phyloP scores from a whole-genome alignment of 208 protist genomes.

The Novymonas esmeraldas region DNA sequence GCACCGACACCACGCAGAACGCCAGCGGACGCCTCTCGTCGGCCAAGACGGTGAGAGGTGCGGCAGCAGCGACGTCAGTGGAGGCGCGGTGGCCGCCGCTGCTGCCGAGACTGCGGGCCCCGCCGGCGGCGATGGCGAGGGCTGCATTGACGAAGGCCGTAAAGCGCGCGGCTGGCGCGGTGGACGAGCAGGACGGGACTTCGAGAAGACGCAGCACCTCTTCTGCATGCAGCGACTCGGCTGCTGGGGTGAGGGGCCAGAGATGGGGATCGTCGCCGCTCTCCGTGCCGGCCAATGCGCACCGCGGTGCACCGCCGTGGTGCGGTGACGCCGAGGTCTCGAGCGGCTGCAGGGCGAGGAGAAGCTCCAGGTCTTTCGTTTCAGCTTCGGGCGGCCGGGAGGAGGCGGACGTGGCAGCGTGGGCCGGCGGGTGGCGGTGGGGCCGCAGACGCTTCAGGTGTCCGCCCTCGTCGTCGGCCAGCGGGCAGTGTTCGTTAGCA shows the following conservation, averaged over 20 bases:
- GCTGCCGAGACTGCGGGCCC: too few species aligned
- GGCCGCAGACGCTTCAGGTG: slow-evolving; percentile 85
- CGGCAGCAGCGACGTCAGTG: background rate
- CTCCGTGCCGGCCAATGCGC: background rate
- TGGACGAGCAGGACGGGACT: background rate
- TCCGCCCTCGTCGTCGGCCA: slow-evolving; percentile 23
- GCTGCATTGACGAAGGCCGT: background rate
- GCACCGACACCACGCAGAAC: slow-evolving; percentile 46
- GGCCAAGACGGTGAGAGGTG: background rate
- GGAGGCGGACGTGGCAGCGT: background rate
- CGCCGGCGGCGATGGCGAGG: background rate
- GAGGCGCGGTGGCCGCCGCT: too few species aligned
- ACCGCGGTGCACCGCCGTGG: background rate
- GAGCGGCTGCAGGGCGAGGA: slow-evolving; percentile 3
- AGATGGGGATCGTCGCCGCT: background rate
- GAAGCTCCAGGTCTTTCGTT: slow-evolving; percentile 13
- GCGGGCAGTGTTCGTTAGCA: slow-evolving; percentile 60
- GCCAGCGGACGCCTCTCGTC: background rate
- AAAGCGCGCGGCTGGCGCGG: background rate
- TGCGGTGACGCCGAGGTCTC: background rate
- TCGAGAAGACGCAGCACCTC: slow-evolving; percentile 5
- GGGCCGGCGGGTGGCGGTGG: background rate
- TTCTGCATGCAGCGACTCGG: background rate
- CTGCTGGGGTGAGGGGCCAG: slow-evolving; percentile 2
- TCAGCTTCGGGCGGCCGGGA: too few species aligned